Base-by-base conservation (phyloP, 2,329 filamentous ascomycete genomes). In the Pseudogymnoascus sp. region DNA sequence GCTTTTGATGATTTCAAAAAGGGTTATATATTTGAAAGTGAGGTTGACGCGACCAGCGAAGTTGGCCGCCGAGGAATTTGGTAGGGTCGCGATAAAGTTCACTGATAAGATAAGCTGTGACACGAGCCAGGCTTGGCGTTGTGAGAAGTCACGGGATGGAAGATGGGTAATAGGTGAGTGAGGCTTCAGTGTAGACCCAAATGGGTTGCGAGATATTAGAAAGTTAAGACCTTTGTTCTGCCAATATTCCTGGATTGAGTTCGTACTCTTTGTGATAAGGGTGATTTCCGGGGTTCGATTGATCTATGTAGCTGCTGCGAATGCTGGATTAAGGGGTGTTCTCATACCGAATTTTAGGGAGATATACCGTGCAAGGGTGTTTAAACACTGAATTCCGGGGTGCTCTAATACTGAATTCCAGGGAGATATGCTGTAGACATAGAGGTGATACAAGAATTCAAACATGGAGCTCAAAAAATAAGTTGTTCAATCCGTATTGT, bases 31-130 rank as follows among this genome's bases (percentile, higher is more conserved):
- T 31, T 16, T 16, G 45, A 26, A 31, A n/a, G 5, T 12, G 45
- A 33, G 49, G 49, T 35, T 11, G 49, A 55, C 49, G 49, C 49
- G 49, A 55, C 49, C 49, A 35, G 16, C 49, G 49, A 55, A 55
- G 49, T 21, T 33, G n/a, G 11, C n/a, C 49, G 29, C 49, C 11
- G 29, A 55, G 49, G 49, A 55, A 55, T 35, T 55, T 55, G 29
- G 49, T 10, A 23, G 23, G 5, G 49, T 35, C 49, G 29, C 29
- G 49, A 55, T 55, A 55, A 55, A 55, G 49, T 55, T 55, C 49
- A 33, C 49, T 5, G 49, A 55, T 55, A 55, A 55, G 49, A 55
- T 55, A 55, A 55, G 49, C 49, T 7, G n/a, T 33, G 11, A 35
- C 49, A 35, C 49, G 49, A 55, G 33, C 49, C 5, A 33, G 49